Evolutionary conservation across 1,284 basidiomycete genomes (phyloP).

Genomic region (Rugosomyces carneus): DNA sequence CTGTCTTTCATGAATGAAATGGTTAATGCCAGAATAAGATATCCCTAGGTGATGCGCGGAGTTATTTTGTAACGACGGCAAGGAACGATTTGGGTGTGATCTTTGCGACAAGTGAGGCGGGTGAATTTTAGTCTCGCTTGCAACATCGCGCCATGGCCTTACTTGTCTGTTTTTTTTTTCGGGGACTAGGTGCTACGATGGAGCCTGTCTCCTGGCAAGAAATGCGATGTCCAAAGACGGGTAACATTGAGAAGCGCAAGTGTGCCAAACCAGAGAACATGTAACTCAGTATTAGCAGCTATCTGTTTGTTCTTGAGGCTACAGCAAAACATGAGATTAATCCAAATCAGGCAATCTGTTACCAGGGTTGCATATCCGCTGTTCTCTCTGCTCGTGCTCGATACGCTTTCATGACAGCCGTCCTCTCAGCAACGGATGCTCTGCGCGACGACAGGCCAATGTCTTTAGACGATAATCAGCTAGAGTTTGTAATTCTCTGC

Average conservation of each 20-base stretch:
- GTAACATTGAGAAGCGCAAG: slow-evolving; percentile 77
- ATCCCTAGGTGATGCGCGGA: slow-evolving; percentile 87
- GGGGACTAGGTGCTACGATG: slow-evolving; percentile 70
- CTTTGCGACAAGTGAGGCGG: slow-evolving; percentile 79
- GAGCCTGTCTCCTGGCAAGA: slow-evolving; percentile 87
- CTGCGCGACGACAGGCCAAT: slow-evolving; percentile 53
- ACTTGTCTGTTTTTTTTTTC: background rate
- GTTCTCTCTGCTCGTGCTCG: slow-evolving; percentile 17
- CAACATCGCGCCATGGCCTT: background rate
- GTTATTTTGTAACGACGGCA: slow-evolving; percentile 93
- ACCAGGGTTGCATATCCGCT: slow-evolving; percentile 15
- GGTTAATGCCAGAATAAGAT: slow-evolving; percentile 45
- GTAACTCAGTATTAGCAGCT: slow-evolving; percentile 22
- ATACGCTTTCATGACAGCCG: slow-evolving; percentile 63
- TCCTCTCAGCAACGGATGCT: slow-evolving; percentile 53
- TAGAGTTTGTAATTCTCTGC: slow-evolving; percentile 39
- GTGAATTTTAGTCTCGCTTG: slow-evolving; percentile 27
- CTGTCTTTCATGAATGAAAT: background rate
- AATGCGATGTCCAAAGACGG: slow-evolving; percentile 85
- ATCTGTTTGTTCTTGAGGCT: background rate
- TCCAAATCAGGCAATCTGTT: slow-evolving; percentile 17
- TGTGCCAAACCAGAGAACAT: slow-evolving; percentile 80
- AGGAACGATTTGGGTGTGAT: slow-evolving; percentile 92
- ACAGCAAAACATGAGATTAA: slow-evolving; percentile 9
- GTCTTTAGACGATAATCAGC: slow-evolving; percentile 56